Conservation (phyloP, 176 grass and related monocot genomes). For the Metroxylon sagu region DNA sequence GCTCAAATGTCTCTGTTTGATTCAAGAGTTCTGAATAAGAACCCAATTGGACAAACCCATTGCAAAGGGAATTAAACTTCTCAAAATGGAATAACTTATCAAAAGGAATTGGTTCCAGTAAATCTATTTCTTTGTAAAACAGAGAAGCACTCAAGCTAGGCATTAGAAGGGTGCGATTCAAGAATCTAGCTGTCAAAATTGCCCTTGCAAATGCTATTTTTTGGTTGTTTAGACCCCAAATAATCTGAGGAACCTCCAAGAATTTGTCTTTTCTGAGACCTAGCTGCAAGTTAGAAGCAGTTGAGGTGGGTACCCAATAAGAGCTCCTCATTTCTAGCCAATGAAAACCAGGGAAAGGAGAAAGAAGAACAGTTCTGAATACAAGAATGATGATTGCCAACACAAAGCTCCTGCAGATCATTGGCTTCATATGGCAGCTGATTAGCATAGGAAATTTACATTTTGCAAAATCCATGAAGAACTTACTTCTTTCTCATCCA, state of each 20-base stretch:
- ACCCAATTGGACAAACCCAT: constrained; percentile 70
- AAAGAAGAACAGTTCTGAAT: constrained; percentile 42
- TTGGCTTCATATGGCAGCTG: constrained; percentile 6
- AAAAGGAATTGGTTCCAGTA: constrained; percentile 68
- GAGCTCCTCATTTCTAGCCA: constrained; percentile 41
- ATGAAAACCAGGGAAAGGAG: constrained; percentile 44
- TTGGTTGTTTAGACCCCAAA: constrained; percentile 99
- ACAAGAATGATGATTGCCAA: constrained; percentile 42
- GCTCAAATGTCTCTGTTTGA: constrained; percentile 36
- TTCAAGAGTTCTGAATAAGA: constrained; percentile 73
- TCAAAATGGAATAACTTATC: constrained; percentile 82
- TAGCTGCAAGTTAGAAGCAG: constrained; percentile 26
- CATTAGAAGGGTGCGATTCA: constrained; percentile 92
- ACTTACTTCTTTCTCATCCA: no score
- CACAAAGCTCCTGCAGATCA: constrained; percentile 13
- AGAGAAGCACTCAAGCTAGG: constrained; percentile 88
- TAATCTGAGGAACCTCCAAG: constrained; percentile 83
- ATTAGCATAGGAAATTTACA: not conserved
- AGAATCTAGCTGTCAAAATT: constrained; percentile 71
- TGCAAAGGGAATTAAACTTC: constrained; percentile 70
- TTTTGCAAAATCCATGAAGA: no score
- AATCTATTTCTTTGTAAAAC: constrained; percentile 96
- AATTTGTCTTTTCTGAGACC: constrained; percentile 63
- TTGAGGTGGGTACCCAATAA: constrained; percentile 23
- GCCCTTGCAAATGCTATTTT: constrained; percentile 92